Conservation (phyloP, 805 yeast genomes). For the Huiozyma naganishii region DNA sequence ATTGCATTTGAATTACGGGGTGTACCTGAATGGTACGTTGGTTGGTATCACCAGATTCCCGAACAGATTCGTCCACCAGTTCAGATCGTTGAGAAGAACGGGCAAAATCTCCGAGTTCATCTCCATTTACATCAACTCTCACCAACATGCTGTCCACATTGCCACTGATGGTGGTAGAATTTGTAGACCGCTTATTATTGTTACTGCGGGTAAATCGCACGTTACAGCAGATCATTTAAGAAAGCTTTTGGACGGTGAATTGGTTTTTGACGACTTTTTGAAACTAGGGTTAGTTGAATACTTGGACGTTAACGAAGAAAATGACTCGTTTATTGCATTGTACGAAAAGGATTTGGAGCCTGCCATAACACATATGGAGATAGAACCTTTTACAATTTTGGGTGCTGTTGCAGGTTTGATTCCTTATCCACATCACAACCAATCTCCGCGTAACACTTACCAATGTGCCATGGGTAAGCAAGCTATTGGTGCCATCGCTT, state of each 20-base stretch:
- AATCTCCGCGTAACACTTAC: constrained; percentile 97
- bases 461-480: constrained; percentile 99
- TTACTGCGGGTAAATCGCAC: constrained; percentile 56
- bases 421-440: constrained; percentile 99
- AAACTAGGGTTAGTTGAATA: constrained; percentile 84
- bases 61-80: constrained; percentile 63
- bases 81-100: constrained; percentile 70
- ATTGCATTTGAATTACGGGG: constrained; percentile 72
- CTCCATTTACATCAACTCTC: constrained; percentile 80
- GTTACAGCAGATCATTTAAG: constrained; percentile 64
- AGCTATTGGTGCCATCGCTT: constrained; percentile 98
- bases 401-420: constrained; percentile 98
- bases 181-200: constrained; percentile 91
- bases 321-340: constrained; percentile 84
- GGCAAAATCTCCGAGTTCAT: constrained; percentile 85
- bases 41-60: constrained; percentile 86
- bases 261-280: constrained; percentile 88
- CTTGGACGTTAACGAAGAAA: constrained; percentile 93
- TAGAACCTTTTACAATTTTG: constrained; percentile 93
- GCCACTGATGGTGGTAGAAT: constrained; percentile 99
- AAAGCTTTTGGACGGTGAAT: constrained; percentile 50
- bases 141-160: constrained; percentile 88
- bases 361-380: constrained; percentile 78
- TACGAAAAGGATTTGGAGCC: constrained; percentile 57
- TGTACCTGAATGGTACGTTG: constrained; percentile 87